Evolutionary conservation across 2,329 filamentous ascomycete species (phyloP).

Genomic region (Sporothrix humicola): DNA sequence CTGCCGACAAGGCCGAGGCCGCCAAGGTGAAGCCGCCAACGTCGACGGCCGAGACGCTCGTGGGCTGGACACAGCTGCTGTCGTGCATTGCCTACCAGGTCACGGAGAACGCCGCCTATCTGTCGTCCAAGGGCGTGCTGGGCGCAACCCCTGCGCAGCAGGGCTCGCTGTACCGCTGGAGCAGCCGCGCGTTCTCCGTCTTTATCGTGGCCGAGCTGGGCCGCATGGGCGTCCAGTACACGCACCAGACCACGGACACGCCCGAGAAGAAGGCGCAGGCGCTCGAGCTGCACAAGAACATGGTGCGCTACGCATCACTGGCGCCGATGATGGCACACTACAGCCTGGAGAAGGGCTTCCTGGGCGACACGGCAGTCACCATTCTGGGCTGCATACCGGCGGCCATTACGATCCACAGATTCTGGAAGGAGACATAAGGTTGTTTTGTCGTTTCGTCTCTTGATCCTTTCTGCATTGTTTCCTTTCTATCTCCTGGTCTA

Average conservation of each 20-base stretch:
- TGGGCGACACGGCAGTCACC: slow-evolving; percentile 52
- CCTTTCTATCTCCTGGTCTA: background rate
- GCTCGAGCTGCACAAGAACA: slow-evolving; percentile 65
- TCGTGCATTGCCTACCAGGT: slow-evolving; percentile 74
- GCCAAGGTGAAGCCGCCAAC: slow-evolving; percentile 51
- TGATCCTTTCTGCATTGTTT: too few species aligned
- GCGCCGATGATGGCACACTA: slow-evolving; percentile 84
- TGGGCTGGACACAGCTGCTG: slow-evolving; percentile 72
- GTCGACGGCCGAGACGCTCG: slow-evolving; percentile 49
- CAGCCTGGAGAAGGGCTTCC: slow-evolving; percentile 68
- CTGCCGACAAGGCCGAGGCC: slow-evolving; percentile 50
- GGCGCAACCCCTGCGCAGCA: slow-evolving; percentile 62
- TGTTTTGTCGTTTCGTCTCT: background rate
- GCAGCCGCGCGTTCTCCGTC: slow-evolving; percentile 77
- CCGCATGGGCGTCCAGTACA: slow-evolving; percentile 60
- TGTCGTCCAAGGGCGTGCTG: slow-evolving; percentile 75
- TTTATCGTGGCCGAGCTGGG: slow-evolving; percentile 79
- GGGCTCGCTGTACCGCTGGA: slow-evolving; percentile 70
- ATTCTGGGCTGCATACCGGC: slow-evolving; percentile 54
- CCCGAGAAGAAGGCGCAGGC: slow-evolving; percentile 54
- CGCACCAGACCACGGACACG: slow-evolving; percentile 46
- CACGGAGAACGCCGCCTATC: slow-evolving; percentile 82
- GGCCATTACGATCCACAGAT: slow-evolving; percentile 51
- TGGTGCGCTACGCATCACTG: slow-evolving; percentile 75
- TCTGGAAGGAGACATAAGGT: slow-evolving; percentile 51